phyloP scores from a whole-genome alignment of 768 basidiomycete genomes.

The Lactarius sanguifluus region DNA sequence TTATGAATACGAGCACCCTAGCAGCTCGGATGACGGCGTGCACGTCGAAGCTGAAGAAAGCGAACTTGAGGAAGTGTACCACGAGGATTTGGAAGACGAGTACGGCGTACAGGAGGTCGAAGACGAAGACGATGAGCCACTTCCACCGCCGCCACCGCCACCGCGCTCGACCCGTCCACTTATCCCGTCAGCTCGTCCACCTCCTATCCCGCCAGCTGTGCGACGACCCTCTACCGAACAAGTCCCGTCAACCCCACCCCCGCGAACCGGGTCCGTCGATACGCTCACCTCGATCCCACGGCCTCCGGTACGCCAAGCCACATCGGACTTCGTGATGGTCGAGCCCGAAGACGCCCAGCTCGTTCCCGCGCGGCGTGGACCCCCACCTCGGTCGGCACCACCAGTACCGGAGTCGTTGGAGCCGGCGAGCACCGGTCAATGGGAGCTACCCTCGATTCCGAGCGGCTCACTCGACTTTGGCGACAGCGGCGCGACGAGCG shows the following conservation, averaged over 20 bases:
- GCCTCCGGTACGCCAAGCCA: slow-evolving; percentile 35
- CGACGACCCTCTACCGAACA: slow-evolving; percentile 14
- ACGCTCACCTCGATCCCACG: slow-evolving; percentile 30
- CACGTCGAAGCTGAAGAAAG: slow-evolving; percentile 70
- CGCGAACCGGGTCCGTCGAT: slow-evolving; percentile 22
- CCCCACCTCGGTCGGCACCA: slow-evolving; percentile 37
- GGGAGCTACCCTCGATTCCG: slow-evolving; percentile 66
- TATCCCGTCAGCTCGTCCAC: slow-evolving; percentile 30
- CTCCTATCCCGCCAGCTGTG: slow-evolving; percentile 12
- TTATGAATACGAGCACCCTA: slow-evolving; percentile 40
- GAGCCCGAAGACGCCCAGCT: slow-evolving; percentile 35
- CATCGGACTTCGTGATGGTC: slow-evolving; percentile 39
- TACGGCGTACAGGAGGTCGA: slow-evolving; percentile 29
- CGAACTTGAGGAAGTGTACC: slow-evolving; percentile 64
- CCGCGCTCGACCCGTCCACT: slow-evolving; percentile 33
- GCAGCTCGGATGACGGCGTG: slow-evolving; percentile 58
- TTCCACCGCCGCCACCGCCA: slow-evolving; percentile 54
- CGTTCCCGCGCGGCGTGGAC: slow-evolving; percentile 44
- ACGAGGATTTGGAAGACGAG: slow-evolving; percentile 48
- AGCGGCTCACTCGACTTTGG: slow-evolving; percentile 55
- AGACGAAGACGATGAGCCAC: slow-evolving; percentile 45
- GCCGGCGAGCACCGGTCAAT: slow-evolving; percentile 47
- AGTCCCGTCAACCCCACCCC: slow-evolving; percentile 15
- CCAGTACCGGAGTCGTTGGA: slow-evolving; percentile 37
- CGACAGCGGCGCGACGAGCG: slow-evolving; percentile 38